Percentiles rank a stretch among this genome's conserved stretches.
phyloP scores from a whole-genome alignment of 345 rosid genomes.

The Gossypium stocksii region DNA sequence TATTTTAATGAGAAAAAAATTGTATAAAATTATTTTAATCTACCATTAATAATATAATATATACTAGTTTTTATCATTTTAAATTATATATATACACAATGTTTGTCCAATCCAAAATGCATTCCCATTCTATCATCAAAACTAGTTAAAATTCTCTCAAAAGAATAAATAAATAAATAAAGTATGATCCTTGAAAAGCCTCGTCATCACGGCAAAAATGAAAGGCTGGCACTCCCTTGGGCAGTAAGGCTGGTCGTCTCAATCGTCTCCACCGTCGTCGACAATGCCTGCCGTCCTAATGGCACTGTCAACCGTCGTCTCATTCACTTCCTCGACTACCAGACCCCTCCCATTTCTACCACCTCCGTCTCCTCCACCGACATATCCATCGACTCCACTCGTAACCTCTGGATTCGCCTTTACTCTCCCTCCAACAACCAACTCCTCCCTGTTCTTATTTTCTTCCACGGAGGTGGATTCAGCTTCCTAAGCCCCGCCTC shows the following conservation, averaged over 20 bases:
- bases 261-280: slow-evolving; percentile 34
- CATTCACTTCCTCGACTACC: slow-evolving; percentile 44
- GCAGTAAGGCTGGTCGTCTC: slow-evolving; percentile 47
- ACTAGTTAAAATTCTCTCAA: neutral
- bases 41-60: no score
- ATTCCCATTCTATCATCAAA: neutral
- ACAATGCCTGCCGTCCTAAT: slow-evolving; percentile 37
- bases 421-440: slow-evolving; percentile 29
- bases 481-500: slow-evolving; percentile 50
- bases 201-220: neutral
- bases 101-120: no score
- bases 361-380: slow-evolving; percentile 52
- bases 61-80: no score
- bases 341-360: slow-evolving; percentile 39
- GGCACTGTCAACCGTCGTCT: slow-evolving; percentile 68
- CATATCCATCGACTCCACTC: slow-evolving; percentile 45
- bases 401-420: slow-evolving; percentile 77
- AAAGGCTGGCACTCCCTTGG: slow-evolving; percentile 43
- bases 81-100: no score
- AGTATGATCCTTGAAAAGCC: neutral
- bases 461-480: slow-evolving; percentile 92
- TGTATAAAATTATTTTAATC: no score
- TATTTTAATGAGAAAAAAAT: no score
- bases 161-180: neutral
- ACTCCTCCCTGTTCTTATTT: slow-evolving; percentile 58